These are phyloP conservation scores for Ministeria vibrans DNA, from an alignment of 78 protist species.

Conservation along the genomic window DNA sequence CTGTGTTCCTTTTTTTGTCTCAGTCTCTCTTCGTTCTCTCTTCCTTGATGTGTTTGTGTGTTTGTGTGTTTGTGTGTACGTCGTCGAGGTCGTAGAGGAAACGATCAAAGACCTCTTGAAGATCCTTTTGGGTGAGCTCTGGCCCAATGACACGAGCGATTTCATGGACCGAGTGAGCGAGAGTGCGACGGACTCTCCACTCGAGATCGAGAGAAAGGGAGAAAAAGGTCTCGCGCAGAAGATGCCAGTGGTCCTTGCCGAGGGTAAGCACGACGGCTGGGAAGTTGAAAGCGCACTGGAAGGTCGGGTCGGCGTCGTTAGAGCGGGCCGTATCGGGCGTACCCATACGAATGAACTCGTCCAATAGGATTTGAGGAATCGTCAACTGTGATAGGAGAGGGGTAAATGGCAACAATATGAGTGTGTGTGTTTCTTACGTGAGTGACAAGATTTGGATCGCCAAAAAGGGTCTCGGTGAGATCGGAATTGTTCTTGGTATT, in stretches of 20 bases:
- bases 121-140: conserved; percentile 5
- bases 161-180: conserved; percentile 44
- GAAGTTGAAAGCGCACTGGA: conserved; percentile 41
- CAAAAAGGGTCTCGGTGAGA: not conserved
- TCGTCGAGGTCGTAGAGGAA: conserved; percentile 50
- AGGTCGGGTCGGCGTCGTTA: not conserved
- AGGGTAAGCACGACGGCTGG: conserved; percentile 37
- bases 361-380: conserved; percentile 3
- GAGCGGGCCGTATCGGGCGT: not conserved
- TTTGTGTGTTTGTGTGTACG: too few relatives aligned
- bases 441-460: too few relatives aligned
- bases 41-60: too few relatives aligned
- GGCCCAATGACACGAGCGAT: conserved; percentile 23
- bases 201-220: conserved; percentile 16
- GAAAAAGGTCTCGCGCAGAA: conserved; percentile 2
- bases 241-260: conserved; percentile 25
- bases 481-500: too few relatives aligned
- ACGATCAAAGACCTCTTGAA: conserved; percentile 18
- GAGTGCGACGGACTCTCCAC: conserved; percentile 49
- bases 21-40: not conserved
- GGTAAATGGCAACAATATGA: too few relatives aligned
- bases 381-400: not conserved
- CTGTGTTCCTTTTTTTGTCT: not conserved
- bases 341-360: conserved; percentile 5
- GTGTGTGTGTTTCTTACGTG: too few relatives aligned